Percentiles rank a stretch among this genome's conserved stretches.
These are phyloP conservation scores for Rhizophora mangle DNA, from an alignment of 345 rosid species.

Conservation along the genomic window DNA sequence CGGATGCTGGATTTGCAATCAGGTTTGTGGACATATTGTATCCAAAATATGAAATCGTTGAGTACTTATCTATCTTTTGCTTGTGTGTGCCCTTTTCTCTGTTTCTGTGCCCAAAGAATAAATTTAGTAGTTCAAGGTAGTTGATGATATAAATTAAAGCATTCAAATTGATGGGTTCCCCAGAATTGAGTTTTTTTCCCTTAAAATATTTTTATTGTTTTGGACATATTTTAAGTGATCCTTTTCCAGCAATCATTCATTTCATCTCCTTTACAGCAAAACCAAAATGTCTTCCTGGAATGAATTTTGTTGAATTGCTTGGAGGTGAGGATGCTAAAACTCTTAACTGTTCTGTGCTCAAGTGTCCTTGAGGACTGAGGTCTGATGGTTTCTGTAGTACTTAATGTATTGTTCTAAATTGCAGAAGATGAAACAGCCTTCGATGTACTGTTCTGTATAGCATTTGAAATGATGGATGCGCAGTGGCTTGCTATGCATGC, in stretches of 20 bases:
- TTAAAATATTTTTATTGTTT: neutral
- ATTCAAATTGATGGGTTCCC: too few relatives aligned
- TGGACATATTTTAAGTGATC: neutral
- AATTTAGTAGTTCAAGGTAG: too few relatives aligned
- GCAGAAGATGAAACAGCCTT: conserved; percentile 94
- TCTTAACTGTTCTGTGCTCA: conserved; percentile 1
- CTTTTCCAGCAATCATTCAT: neutral
- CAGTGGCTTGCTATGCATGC: conserved; percentile 99
- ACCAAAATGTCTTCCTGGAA: conserved; percentile 73
- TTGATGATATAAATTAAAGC: too few relatives aligned
- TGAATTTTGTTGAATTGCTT: conserved; percentile 72
- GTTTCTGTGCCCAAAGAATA: too few relatives aligned
- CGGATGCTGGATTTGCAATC: conserved; percentile 86
- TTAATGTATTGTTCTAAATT: conserved; percentile 12
- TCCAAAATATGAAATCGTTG: neutral
- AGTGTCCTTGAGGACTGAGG: neutral
- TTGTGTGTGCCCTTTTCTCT: neutral
- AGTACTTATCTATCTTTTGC: neutral
- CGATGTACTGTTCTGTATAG: conserved; percentile 86
- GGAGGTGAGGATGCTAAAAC: conserved; percentile 55
- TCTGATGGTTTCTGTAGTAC: neutral
- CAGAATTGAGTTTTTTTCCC: neutral
- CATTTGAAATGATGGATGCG: conserved; percentile 97
- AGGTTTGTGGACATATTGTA: conserved; percentile 35
- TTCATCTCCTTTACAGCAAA: conserved; percentile 47